Evolutionary conservation across 75 land plant genomes (phyloP), one percentile per base, ranked within the genome.

Genomic region (Chamaecyparis obtusa): DNA sequence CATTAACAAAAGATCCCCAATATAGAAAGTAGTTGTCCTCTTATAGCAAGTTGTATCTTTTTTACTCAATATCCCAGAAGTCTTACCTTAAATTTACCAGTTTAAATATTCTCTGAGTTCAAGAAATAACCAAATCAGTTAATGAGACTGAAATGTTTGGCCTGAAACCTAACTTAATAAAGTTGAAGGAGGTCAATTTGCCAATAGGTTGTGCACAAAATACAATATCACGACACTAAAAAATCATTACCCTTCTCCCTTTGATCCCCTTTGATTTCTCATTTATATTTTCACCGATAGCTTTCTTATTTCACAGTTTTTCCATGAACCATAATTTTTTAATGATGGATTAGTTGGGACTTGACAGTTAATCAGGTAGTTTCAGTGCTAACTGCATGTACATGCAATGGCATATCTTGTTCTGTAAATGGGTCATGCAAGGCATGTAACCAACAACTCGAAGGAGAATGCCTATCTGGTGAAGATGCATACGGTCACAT

Each of bases 401-500:
- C 88, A 27, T 90, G 91, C 74, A 87, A 76, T 46, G 91, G 91
- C 24, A 11, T 74, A 39, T 39, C 86, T n/a, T 90, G 91, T 32
- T 39, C 74, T 35, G 78, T 79, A 1, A 85, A 85, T 69, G 90
- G 90, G 7, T 81, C 90, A 0, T 90, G 91, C 71, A 80, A 78
- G 8, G 21, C 84, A 36, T 90, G 91, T 48, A 24, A 86, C 3
- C 87, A 81, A 48, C 75, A 87, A 32, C 88, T 90, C 51, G 87
- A 60, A 77, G 91, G 91, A 77, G 74, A 89, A 0, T 90, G 91
- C 84, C 37, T 67, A 74, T 86, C 90, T 15, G 88, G 78, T 19
- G 90, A 90, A 60, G 83, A 89, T 35, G 91, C 91, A 9, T 90
- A 88, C 64, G 91, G 91, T 48, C 81, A 86, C 44, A 60, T 90